Percentiles rank a stretch among this genome's conserved stretches.
These are phyloP conservation scores for Haplosporangium sp. DNA, from an alignment of 371 early-diverging fungal genomes.

Conservation along the genomic window DNA sequence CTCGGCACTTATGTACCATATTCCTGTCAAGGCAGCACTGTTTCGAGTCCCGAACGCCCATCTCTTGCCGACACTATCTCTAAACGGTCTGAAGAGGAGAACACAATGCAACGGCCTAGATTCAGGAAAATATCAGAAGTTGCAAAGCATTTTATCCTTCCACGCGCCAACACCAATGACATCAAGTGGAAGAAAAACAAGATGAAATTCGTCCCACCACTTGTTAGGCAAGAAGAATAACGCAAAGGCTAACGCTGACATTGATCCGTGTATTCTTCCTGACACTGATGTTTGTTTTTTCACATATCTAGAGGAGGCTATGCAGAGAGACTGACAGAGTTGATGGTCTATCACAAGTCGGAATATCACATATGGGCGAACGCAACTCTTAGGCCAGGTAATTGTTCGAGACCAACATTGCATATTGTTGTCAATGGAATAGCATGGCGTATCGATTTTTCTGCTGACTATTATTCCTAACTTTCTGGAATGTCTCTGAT, in stretches of 20 bases:
- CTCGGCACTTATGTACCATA: neutral
- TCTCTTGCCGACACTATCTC: conserved; percentile 14
- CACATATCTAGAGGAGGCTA: conserved; percentile 34
- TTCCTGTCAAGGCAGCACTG: neutral
- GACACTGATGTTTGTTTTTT: neutral
- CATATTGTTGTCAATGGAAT: neutral
- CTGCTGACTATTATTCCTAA: neutral
- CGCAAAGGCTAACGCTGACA: too few relatives aligned
- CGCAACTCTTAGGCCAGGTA: conserved; percentile 32
- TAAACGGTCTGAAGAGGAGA: neutral
- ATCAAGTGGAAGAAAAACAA: conserved; percentile 10
- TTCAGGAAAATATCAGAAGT: conserved; percentile 17
- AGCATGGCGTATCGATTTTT: too few relatives aligned
- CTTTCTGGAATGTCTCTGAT: neutral
- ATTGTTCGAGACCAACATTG: neutral
- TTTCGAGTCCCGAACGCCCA: conserved; percentile 5
- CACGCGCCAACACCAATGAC: neutral
- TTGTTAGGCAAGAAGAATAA: conserved; percentile 18
- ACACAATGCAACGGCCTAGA: conserved; percentile 2
- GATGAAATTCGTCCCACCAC: conserved; percentile 27
- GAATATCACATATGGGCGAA: conserved; percentile 46
- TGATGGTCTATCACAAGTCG: conserved; percentile 38
- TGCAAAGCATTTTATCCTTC: conserved; percentile 23
- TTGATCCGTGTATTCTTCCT: neutral
- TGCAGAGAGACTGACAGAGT: conserved; percentile 24